Conservation (phyloP, 2,329 filamentous ascomycete genomes). For the Thermothelomyces thermophilus region DNA sequence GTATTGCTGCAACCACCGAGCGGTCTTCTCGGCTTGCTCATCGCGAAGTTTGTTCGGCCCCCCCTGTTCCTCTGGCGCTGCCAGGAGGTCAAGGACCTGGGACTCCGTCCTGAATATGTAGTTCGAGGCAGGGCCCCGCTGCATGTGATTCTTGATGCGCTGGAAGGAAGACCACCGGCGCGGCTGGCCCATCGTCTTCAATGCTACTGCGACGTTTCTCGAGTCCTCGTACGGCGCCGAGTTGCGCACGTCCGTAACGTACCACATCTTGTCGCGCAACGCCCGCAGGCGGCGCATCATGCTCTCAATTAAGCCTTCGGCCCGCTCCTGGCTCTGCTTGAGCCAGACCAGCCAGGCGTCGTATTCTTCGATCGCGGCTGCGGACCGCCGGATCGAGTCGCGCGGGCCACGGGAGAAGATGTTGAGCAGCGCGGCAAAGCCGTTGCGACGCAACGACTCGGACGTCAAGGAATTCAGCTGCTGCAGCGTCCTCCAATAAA, state of each 20-base stretch:
- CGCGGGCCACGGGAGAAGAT: slow-evolving; percentile 67
- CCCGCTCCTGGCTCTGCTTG: slow-evolving; percentile 72
- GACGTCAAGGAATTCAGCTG: slow-evolving; percentile 60
- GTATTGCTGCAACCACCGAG: slow-evolving; percentile 72
- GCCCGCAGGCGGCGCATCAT: slow-evolving; percentile 69
- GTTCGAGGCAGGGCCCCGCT: slow-evolving; percentile 44
- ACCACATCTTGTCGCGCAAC: slow-evolving; percentile 97
- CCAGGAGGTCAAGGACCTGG: slow-evolving; percentile 80
- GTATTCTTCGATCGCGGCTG: slow-evolving; percentile 68
- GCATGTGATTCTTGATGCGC: slow-evolving; percentile 41
- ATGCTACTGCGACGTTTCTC: slow-evolving; percentile 73
- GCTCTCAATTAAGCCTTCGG: slow-evolving; percentile 65
- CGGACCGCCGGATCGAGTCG: slow-evolving; percentile 62
- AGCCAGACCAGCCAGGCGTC: slow-evolving; percentile 79
- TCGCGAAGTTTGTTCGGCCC: slow-evolving; percentile 95
- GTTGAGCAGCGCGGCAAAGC: slow-evolving; percentile 65
- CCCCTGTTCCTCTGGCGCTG: slow-evolving; percentile 74
- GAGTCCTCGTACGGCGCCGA: slow-evolving; percentile 84
- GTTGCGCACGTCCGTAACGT: slow-evolving; percentile 85
- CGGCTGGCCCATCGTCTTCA: slow-evolving; percentile 81
- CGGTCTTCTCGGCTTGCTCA: slow-evolving; percentile 81
- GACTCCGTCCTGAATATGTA: slow-evolving; percentile 76
- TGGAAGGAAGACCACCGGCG: slow-evolving; percentile 49
- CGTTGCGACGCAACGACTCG: slow-evolving; percentile 56
- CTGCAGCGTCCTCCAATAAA: slow-evolving; percentile 77